Base-by-base conservation (phyloP, 768 basidiomycete species). In the Boletus rufocinnamomeus region DNA sequence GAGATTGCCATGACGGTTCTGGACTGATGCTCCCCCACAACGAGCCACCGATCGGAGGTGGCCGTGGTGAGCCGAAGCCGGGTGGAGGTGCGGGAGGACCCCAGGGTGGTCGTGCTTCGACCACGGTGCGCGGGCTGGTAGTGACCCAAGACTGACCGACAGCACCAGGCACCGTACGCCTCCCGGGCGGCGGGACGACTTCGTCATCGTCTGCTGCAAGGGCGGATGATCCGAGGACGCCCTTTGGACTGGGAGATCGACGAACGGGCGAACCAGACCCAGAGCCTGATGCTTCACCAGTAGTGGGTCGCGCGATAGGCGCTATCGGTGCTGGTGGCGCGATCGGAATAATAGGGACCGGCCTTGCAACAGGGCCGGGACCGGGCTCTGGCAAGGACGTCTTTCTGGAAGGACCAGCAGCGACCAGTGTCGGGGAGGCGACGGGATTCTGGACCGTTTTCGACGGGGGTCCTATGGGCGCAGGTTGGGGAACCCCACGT, bases 201-300 rank as follows among this genome's bases (percentile, higher is more conserved):
- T 92, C 90, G 68, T 93, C 91, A 59, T 90, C 90, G 59, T 91
- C 89, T 16, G 89, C 83, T 3, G 85, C 83, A 21, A 92, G 79
- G 21, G 91, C 90, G 6, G 87, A 87, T 16, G 90, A 91, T 14
- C 91, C 91, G 8, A 91, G 77, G 37, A 86, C 74, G 41, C 85
- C 84, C 67, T 91, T 91, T 10, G 82, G 82, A 59, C 80, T 82
- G 5, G 81, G 79, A 37, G 82, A 80, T 11, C 80, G 77, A 46
- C 78, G 75, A 19, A 72, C 73, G 13, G 82, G 80, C 1, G 88
- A 89, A 4, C 84, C 85, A 13, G 86, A 85, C 2, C 83, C 84
- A 1, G 87, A 85, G 9, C 81, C 74, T 4, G 75, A 69, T 2
- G 76, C 62, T 17, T 78, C 74, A n/a, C 76, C 80, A 55, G 69